phyloP scores from a whole-genome alignment of 371 early-diverging fungal species.

The Syncephalastrum contaminatum region DNA sequence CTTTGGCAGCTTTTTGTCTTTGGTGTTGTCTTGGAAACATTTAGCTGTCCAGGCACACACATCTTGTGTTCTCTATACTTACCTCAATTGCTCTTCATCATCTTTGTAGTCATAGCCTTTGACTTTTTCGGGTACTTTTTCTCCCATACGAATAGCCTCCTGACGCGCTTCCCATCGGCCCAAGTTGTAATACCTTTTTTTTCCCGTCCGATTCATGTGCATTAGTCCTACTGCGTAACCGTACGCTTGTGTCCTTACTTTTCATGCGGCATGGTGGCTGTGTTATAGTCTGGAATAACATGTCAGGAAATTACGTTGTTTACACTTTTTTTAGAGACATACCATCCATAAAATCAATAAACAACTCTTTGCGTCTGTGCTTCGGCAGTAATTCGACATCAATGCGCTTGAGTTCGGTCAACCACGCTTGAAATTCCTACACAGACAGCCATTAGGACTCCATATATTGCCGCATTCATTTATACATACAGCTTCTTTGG shows the following conservation, averaged over 20 bases:
- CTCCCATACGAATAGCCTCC: conserved; percentile 57
- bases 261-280: conserved; percentile 72
- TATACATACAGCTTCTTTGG: conserved; percentile 51
- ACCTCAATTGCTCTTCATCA: conserved; percentile 53
- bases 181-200: conserved; percentile 52
- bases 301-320: neutral
- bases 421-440: conserved; percentile 76
- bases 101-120: conserved; percentile 28
- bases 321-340: neutral
- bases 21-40: conserved; percentile 23
- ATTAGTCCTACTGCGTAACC: conserved; percentile 19
- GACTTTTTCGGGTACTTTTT: conserved; percentile 9
- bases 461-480: neutral
- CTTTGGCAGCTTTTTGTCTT: conserved; percentile 21
- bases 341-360: conserved; percentile 71
- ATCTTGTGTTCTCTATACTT: neutral
- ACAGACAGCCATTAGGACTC: neutral
- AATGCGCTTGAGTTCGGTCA: conserved; percentile 67
- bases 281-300: conserved; percentile 60
- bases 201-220: conserved; percentile 19
- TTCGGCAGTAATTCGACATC: conserved; percentile 57
- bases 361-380: conserved; percentile 59
- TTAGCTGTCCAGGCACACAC: neutral
- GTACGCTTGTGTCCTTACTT: conserved; percentile 48
- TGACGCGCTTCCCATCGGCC: conserved; percentile 61